These are phyloP conservation scores for Scedosporium aurantiacum DNA, from an alignment of 2,329 filamentous ascomycete species.

Conservation along the genomic window DNA sequence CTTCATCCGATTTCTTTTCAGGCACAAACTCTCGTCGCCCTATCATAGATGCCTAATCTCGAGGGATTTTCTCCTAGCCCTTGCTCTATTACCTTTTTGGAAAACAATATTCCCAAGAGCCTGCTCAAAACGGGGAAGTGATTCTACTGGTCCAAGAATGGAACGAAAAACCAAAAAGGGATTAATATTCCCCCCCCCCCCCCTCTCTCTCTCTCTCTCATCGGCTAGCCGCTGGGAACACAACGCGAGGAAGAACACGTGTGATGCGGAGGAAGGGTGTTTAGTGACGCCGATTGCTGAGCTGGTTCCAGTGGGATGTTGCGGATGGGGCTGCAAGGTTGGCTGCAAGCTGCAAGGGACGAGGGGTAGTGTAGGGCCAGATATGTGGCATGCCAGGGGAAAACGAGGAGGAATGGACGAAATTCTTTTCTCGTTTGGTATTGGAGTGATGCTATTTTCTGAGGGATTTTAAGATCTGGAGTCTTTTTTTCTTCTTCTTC, in stretches of 20 bases:
- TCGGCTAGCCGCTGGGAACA: not conserved
- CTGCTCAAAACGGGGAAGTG: not conserved
- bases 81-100: no score
- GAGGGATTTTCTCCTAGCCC: not conserved
- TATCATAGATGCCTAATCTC: not conserved
- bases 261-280: not conserved
- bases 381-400: not conserved
- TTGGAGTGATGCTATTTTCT: no score
- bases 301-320: not conserved
- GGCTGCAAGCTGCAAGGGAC: conserved; percentile 2
- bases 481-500: no score
- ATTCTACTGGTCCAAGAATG: not conserved
- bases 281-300: not conserved
- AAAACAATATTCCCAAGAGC: no score
- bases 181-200: not conserved
- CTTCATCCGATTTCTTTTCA: not conserved
- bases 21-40: not conserved
- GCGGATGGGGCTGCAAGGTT: not conserved
- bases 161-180: not conserved
- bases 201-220: no score
- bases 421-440: no score
- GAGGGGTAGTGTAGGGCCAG: not conserved
- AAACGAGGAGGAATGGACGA: not conserved
- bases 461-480: no score
- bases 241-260: not conserved